Percentiles rank a stretch among this genome's conserved stretches.
Conservation (phyloP, 257 asterid species). For the Osmanthus fragrans region DNA sequence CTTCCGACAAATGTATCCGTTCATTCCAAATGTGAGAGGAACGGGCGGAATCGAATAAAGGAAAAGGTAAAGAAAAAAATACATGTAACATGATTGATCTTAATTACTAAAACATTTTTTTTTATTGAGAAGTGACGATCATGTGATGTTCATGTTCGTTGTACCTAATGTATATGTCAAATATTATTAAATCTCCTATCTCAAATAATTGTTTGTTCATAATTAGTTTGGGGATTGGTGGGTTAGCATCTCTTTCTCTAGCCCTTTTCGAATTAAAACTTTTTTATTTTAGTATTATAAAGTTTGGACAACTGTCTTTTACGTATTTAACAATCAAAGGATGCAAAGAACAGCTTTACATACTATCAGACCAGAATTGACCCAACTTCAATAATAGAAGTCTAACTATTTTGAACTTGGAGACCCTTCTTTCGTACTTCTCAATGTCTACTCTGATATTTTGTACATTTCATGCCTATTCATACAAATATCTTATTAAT, state of each 20-base stretch:
- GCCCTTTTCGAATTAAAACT: background rate
- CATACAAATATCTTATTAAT: background rate
- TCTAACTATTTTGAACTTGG: conserved; percentile 17
- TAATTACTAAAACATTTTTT: no score
- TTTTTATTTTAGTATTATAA: background rate
- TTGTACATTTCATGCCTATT: background rate
- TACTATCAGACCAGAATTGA: conserved; percentile 19
- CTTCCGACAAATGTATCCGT: no score
- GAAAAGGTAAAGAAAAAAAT: no score
- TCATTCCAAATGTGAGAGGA: no score
- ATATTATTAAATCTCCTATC: background rate
- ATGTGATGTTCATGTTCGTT: background rate
- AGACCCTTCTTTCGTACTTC: background rate
- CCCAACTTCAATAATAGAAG: conserved; percentile 22
- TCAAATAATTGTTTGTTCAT: background rate
- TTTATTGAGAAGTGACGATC: no score
- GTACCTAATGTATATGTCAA: background rate
- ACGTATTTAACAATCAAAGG: conserved; percentile 27
- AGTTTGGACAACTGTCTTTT: background rate
- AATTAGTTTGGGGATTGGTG: background rate
- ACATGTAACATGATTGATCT: no score
- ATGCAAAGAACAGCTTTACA: conserved; percentile 27
- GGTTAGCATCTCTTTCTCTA: background rate
- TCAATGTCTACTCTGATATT: background rate
- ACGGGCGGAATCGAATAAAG: no score